phyloP scores from a whole-genome alignment of 108 stramenopile genomes.

The Cyclotella sp. region DNA sequence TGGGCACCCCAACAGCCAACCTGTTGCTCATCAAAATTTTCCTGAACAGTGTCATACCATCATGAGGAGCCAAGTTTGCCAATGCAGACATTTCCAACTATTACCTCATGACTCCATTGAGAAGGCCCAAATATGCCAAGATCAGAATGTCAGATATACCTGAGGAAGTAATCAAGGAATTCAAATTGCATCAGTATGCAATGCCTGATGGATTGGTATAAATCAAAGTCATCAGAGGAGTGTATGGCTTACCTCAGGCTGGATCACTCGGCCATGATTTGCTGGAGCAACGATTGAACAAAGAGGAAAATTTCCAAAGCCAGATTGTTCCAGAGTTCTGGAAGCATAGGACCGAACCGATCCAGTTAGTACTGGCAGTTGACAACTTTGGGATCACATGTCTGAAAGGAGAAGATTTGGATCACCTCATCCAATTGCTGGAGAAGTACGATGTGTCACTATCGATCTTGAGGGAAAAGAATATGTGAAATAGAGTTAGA shows the following conservation, averaged over 20 bases:
- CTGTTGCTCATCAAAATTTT: too few species aligned
- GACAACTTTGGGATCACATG: conserved; percentile 46
- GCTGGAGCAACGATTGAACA: not conserved
- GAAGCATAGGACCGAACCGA: conserved; percentile 32
- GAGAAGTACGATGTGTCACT: conserved; percentile 46
- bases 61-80: conserved; percentile 37
- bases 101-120: conserved; percentile 35
- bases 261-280: too few species aligned
- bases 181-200: conserved; percentile 30
- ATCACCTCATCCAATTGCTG: too few species aligned
- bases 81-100: too few species aligned
- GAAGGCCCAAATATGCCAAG: conserved; percentile 49
- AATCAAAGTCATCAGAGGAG: too few species aligned
- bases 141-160: conserved; percentile 40
- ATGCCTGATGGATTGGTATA: conserved; percentile 7
- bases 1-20: too few species aligned
- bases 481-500: conserved; percentile 8
- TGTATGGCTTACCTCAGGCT: too few species aligned
- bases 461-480: conserved; percentile 43
- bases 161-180: too few species aligned
- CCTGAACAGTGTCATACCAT: conserved; percentile 54
- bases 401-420: too few species aligned
- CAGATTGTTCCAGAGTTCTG: conserved; percentile 8
- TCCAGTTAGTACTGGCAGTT: conserved; percentile 55
- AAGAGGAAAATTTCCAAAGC: conserved; percentile 11